Evolutionary conservation across 2,329 filamentous ascomycete species (phyloP).

Genomic region (Colletotrichum spaethianum): DNA sequence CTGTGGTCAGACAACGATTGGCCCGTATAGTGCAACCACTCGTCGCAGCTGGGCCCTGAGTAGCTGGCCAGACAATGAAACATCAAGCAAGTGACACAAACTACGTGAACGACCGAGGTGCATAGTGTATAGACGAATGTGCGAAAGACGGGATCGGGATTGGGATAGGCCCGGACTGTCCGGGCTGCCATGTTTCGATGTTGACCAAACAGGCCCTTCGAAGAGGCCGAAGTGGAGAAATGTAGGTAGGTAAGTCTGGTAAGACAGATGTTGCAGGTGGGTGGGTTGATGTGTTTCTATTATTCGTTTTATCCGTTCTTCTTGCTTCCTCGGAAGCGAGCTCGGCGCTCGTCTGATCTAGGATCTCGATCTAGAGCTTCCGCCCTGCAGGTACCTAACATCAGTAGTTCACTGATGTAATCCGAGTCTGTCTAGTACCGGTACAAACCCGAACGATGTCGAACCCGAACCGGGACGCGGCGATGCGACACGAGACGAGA

Average conservation of each 20-base stretch:
- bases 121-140: neutral
- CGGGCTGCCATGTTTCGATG: neutral
- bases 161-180: neutral
- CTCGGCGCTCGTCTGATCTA: constrained; percentile 18
- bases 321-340: constrained; percentile 3
- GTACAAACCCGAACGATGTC: constrained; percentile 1
- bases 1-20: neutral
- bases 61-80: neutral
- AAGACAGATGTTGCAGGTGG: neutral
- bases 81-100: neutral
- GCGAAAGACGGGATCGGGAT: neutral
- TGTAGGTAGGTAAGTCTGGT: neutral
- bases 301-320: constrained; percentile 9
- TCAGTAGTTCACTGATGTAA: constrained; percentile 31
- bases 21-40: neutral
- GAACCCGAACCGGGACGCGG: neutral
- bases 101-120: neutral
- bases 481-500: neutral
- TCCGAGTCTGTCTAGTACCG: constrained; percentile 8
- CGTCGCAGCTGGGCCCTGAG: neutral
- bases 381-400: constrained; percentile 20
- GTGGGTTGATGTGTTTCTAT: constrained; percentile 2
- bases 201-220: neutral
- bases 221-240: neutral
- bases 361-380: constrained; percentile 9